Conservation (phyloP, 164 flowering plant genomes). For the Magnolia officinalis region DNA sequence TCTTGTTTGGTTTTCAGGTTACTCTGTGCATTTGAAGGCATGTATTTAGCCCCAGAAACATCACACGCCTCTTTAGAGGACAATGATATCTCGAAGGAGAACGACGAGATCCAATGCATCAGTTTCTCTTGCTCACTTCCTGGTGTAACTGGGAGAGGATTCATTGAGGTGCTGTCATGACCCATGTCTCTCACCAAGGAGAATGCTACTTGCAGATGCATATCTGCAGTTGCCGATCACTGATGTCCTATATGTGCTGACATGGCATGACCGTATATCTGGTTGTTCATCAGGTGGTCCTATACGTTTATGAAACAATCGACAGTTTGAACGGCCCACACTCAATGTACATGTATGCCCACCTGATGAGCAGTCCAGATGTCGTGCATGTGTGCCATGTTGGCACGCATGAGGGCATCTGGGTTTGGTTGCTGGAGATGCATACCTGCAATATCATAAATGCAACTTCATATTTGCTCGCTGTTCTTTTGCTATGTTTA, state of each 20-base stretch:
- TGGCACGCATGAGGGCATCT: no score
- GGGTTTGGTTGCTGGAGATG: no score
- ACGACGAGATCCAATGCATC: slow-evolving; percentile 45
- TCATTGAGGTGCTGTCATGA: slow-evolving; percentile 60
- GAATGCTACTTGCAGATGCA: background rate
- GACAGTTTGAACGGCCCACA: no score
- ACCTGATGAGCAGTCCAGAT: no score
- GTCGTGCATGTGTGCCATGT: no score
- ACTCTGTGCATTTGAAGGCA: slow-evolving; percentile 72
- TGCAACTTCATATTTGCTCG: no score
- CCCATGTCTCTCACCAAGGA: background rate
- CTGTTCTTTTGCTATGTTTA: background rate
- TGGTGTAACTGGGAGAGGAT: slow-evolving; percentile 65
- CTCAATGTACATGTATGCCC: no score
- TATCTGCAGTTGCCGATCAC: background rate
- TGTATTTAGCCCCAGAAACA: slow-evolving; percentile 52
- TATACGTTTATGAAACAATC: no score
- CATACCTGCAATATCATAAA: no score
- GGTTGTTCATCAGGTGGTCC: no score
- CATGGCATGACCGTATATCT: no score
- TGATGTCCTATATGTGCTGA: no score
- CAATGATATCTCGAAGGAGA: slow-evolving; percentile 26
- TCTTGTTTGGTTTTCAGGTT: slow-evolving; percentile 39
- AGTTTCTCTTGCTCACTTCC: slow-evolving; percentile 58
- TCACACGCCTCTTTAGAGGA: slow-evolving; percentile 34